These are phyloP conservation scores for Penicillium robsamsonii DNA, from an alignment of 495 filamentous ascomycete genomes.

Conservation along the genomic window DNA sequence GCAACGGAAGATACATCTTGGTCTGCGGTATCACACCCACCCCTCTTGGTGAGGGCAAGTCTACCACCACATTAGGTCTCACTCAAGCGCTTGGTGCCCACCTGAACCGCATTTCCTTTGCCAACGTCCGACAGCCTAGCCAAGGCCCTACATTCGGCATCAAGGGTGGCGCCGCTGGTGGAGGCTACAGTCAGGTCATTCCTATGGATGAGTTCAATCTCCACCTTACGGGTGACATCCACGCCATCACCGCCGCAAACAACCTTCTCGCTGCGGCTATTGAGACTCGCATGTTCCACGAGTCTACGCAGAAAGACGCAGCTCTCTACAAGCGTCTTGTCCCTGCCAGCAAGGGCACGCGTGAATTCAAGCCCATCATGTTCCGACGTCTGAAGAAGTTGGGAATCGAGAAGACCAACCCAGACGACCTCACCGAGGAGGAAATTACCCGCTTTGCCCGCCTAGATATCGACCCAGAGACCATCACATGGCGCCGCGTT, in stretches of 20 bases:
- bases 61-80: slow-evolving; percentile 95
- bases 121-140: slow-evolving; percentile 94
- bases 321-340: slow-evolving; percentile 87
- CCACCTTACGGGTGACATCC: slow-evolving; percentile 95
- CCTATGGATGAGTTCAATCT: slow-evolving; percentile 99
- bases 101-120: slow-evolving; percentile 81
- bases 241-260: slow-evolving; percentile 95
- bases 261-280: slow-evolving; percentile 98
- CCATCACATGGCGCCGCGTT: slow-evolving; percentile 95
- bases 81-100: slow-evolving; percentile 93
- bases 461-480: slow-evolving; percentile 92
- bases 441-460: slow-evolving; percentile 86
- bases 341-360: slow-evolving; percentile 83
- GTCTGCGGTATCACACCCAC: slow-evolving; percentile 96
- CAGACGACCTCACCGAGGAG: slow-evolving; percentile 82
- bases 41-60: slow-evolving; percentile 97
- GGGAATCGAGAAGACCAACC: slow-evolving; percentile 91
- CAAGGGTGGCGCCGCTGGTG: slow-evolving; percentile 95
- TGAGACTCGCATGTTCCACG: slow-evolving; percentile 97
- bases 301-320: slow-evolving; percentile 88
- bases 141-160: slow-evolving; percentile 98
- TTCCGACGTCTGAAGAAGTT: slow-evolving; percentile 89
- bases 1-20: slow-evolving; percentile 85
- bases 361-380: slow-evolving; percentile 84
- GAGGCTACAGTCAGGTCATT: slow-evolving; percentile 97